Base-by-base conservation (phyloP, 257 asterid genomes). In the Striga asiatica region DNA sequence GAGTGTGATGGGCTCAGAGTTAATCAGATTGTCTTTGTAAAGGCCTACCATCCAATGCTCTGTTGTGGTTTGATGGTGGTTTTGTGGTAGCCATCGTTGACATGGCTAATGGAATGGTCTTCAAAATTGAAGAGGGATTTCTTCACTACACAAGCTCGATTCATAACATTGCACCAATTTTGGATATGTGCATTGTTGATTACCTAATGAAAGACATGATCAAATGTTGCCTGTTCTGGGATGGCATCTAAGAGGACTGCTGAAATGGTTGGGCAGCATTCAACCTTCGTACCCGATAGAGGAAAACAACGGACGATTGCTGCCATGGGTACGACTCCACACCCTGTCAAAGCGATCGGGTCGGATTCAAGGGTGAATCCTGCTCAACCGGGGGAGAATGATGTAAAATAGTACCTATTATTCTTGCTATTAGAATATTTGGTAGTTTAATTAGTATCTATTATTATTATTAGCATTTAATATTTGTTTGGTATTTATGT, bases 221-320 rank as follows among this genome's bases (percentile, higher is more conserved):
- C 96, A 87, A 77, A 84, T 91, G 78, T 87, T 76, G 97, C 98
- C 52, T 91, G 97, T 89, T 84, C 95, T 64, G 98, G 98, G 52
- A 74, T 88, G 79, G 89, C 95, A 50, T 81, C 94, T 49, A 94
- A 88, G 67, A 95, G 98, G n/a, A n/a, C n/a, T n/a, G n/a, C n/a
- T n/a, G n/a, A n/a, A n/a, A n/a, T n/a, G n/a, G n/a, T n/a, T n/a
- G n/a, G n/a, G n/a, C n/a, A n/a, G n/a, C n/a, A n/a, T n/a, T n/a
- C n/a, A n/a, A n/a, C n/a, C n/a, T n/a, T n/a, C n/a, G n/a, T n/a
- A n/a, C n/a, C n/a, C n/a, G n/a, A n/a, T n/a, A n/a, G n/a, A n/a
- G n/a, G n/a, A n/a, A n/a, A n/a, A n/a, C n/a, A n/a, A n/a, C n/a
- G n/a, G n/a, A n/a, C n/a, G n/a, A n/a, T n/a, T n/a, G n/a, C n/a